Conservation (phyloP, 1,284 basidiomycete species). For the Irpex sp. region DNA sequence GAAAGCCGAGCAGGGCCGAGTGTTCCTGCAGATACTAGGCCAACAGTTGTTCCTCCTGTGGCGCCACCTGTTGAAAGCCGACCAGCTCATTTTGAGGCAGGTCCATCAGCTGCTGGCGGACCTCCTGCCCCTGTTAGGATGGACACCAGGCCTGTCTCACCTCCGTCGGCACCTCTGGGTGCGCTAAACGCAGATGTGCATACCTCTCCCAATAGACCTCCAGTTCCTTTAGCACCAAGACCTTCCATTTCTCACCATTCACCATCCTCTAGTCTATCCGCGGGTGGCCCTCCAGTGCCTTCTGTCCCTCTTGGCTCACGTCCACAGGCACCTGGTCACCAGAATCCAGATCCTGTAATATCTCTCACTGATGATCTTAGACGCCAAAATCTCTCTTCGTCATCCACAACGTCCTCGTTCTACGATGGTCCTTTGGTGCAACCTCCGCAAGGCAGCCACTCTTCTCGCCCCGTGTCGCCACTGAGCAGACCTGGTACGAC, state of each 20-base stretch:
- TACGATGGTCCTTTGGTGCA: conserved; percentile 3
- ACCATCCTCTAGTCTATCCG: not conserved
- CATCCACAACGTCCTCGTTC: conserved; percentile 14
- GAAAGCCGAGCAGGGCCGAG: conserved; percentile 16
- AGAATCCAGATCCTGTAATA: not conserved
- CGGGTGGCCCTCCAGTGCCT: not conserved
- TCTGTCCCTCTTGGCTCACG: conserved; percentile 4
- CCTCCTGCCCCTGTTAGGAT: not conserved
- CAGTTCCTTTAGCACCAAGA: conserved; percentile 12
- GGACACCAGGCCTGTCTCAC: conserved; percentile 6
- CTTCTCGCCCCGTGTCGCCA: not conserved
- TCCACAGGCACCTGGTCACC: conserved; percentile 3
- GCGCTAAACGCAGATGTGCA: conserved; percentile 3
- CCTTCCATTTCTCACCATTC: conserved; percentile 10
- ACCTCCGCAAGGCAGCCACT: not conserved
- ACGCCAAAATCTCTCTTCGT: conserved; percentile 21
- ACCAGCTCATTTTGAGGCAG: conserved; percentile 5
- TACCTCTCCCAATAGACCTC: conserved; percentile 10
- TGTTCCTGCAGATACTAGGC: not conserved
- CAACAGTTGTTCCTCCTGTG: not conserved
- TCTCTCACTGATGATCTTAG: conserved; percentile 21
- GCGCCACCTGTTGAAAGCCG: not conserved
- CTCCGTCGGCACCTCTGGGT: conserved; percentile 15
- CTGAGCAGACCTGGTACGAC: not conserved
- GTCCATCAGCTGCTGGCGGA: not conserved